A percentile compares a stretch with the other conserved stretches of the same genome.
Evolutionary conservation across 176 grass and related monocot species (phyloP).

Genomic region (Poa pratensis): DNA sequence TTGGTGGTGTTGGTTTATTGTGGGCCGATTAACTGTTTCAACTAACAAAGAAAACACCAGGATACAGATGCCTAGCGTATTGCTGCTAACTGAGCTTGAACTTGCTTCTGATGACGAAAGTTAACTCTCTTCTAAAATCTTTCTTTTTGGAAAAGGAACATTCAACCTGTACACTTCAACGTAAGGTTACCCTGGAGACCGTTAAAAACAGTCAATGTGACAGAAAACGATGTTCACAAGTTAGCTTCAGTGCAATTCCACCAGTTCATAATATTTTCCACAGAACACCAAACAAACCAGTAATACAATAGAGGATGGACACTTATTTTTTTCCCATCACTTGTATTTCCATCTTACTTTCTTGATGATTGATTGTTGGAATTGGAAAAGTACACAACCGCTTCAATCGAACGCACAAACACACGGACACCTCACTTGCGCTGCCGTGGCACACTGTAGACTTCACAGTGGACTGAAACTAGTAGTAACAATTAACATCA

Average conservation of each 20-base stretch:
- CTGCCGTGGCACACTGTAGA: conserved; percentile 7
- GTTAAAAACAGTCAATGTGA: not conserved
- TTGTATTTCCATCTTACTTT: conserved; percentile 19
- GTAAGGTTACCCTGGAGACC: no score
- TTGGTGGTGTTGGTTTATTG: not conserved
- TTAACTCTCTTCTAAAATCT: not conserved
- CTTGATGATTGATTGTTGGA: conserved; percentile 12
- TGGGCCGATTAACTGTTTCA: not conserved
- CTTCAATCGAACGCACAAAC: not conserved
- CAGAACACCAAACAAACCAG: not conserved
- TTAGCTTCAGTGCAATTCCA: not conserved
- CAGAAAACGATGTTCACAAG: not conserved
- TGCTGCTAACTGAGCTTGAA: not conserved
- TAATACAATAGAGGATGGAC: not conserved
- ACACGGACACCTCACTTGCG: not conserved
- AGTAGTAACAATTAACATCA: not conserved
- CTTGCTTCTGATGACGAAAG: not conserved
- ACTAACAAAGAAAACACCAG: not conserved
- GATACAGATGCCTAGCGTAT: not conserved
- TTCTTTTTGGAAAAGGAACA: not conserved
- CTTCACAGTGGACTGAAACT: conserved; percentile 22
- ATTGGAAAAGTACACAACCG: not conserved
- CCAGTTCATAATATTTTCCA: not conserved
- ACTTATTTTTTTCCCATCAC: not conserved
- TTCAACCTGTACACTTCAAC: no score